phyloP scores from a whole-genome alignment of 208 protist species.

The Acanthamoeba culbertsoni region DNA sequence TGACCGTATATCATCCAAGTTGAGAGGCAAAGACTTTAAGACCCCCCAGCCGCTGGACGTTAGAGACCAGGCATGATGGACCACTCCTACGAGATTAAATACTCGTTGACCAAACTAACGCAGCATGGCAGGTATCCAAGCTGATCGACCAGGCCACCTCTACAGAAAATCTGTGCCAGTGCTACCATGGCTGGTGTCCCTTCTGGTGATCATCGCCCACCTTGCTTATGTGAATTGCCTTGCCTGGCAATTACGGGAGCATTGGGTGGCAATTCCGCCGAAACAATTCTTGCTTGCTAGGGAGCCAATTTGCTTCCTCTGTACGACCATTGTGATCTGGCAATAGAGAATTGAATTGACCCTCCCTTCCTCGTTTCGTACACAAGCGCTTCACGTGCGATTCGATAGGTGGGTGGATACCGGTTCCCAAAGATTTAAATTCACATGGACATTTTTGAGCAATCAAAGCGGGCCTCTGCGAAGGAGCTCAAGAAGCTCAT shows the following conservation, averaged over 20 bases:
- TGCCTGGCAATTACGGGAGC: too few relatives aligned
- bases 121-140: constrained; percentile 88
- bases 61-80: constrained; percentile 71
- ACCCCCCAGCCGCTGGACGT: constrained; percentile 75
- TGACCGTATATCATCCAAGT: constrained; percentile 96
- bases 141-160: constrained; percentile 97
- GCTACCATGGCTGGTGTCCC: constrained; percentile 97
- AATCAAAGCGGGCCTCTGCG: neutral
- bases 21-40: constrained; percentile 96
- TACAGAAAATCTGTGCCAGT: constrained; percentile 98
- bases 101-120: too few relatives aligned
- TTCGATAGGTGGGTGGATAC: too few relatives aligned
- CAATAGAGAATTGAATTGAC: neutral
- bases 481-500: neutral
- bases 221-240: too few relatives aligned
- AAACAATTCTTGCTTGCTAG: too few relatives aligned
- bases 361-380: neutral
- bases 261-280: too few relatives aligned
- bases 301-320: too few relatives aligned
- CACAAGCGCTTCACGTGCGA: too few relatives aligned
- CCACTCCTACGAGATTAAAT: too few relatives aligned
- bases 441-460: neutral
- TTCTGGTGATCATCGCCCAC: constrained; percentile 12
- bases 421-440: neutral
- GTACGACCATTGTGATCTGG: too few relatives aligned